These are phyloP conservation scores for Mycosarcoma mackinlayi DNA, from an alignment of 1,284 basidiomycete species.

Conservation along the genomic window DNA sequence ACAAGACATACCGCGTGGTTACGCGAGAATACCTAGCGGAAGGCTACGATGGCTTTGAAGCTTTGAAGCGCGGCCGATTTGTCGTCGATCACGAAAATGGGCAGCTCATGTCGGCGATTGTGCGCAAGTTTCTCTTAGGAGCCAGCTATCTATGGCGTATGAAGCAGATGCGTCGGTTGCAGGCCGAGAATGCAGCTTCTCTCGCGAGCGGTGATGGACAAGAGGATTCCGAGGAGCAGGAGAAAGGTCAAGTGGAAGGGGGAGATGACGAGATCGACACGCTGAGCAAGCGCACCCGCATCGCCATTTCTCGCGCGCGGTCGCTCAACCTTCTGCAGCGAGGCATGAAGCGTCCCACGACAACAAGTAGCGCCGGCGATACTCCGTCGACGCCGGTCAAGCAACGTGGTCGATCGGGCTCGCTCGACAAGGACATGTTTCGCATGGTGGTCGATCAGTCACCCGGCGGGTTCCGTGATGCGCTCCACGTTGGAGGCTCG, in stretches of 20 bases:
- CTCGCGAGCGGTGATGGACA: neutral
- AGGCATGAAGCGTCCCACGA: conserved; percentile 16
- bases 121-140: conserved; percentile 86
- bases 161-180: conserved; percentile 44
- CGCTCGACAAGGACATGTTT: conserved; percentile 14
- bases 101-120: conserved; percentile 81
- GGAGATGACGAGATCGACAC: conserved; percentile 6
- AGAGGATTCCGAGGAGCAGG: neutral
- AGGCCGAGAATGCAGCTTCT: conserved; percentile 4
- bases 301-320: conserved; percentile 27
- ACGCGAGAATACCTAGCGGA: conserved; percentile 79
- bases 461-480: conserved; percentile 54
- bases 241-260: neutral
- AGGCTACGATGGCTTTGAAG: conserved; percentile 80
- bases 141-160: conserved; percentile 56
- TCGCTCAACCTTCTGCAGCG: conserved; percentile 36
- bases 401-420: conserved; percentile 3
- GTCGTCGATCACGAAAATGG: conserved; percentile 88
- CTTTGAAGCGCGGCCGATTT: conserved; percentile 77
- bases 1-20: conserved; percentile 76
- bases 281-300: conserved; percentile 25
- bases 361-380: neutral
- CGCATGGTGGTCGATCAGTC: conserved; percentile 56
- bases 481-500: conserved; percentile 49
- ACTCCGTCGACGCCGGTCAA: conserved; percentile 25